phyloP scores from a whole-genome alignment of 164 flowering plant species.

The Saururus chinensis region DNA sequence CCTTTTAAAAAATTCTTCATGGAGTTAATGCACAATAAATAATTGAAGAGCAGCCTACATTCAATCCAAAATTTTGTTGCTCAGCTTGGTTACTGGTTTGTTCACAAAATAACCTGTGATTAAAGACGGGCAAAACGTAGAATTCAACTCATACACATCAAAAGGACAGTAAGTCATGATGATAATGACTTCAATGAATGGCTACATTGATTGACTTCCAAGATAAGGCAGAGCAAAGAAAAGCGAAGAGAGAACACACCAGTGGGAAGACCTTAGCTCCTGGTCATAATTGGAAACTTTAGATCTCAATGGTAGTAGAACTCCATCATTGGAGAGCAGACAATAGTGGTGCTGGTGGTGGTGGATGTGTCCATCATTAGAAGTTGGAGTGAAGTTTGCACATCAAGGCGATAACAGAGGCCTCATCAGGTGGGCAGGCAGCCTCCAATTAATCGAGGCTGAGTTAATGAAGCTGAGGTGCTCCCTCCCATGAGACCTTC shows the following conservation, averaged over 20 bases:
- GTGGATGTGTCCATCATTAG: constrained; percentile 1
- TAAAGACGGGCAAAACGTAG: too few species aligned
- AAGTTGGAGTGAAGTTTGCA: neutral
- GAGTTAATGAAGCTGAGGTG: neutral
- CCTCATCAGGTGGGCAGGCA: neutral
- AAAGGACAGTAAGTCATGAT: too few species aligned
- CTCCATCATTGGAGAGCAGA: neutral
- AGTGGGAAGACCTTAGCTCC: neutral
- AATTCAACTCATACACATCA: too few species aligned
- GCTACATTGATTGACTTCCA: constrained; percentile 10
- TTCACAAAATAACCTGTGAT: too few species aligned
- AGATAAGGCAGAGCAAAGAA: constrained; percentile 7
- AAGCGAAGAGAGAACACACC: neutral
- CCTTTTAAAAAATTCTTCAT: too few species aligned
- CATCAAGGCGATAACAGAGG: neutral
- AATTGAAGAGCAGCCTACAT: too few species aligned
- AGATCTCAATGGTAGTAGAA: neutral
- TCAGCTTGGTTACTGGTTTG: too few species aligned
- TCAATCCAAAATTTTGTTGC: too few species aligned
- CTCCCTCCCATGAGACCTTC: neutral
- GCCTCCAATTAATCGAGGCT: constrained; percentile 3
- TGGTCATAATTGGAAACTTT: constrained; percentile 1
- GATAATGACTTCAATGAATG: neutral
- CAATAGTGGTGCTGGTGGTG: neutral
- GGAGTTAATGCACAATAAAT: too few species aligned